Conservation (phyloP, 495 filamentous ascomycete species). For the Annulohypoxylon bovei region DNA sequence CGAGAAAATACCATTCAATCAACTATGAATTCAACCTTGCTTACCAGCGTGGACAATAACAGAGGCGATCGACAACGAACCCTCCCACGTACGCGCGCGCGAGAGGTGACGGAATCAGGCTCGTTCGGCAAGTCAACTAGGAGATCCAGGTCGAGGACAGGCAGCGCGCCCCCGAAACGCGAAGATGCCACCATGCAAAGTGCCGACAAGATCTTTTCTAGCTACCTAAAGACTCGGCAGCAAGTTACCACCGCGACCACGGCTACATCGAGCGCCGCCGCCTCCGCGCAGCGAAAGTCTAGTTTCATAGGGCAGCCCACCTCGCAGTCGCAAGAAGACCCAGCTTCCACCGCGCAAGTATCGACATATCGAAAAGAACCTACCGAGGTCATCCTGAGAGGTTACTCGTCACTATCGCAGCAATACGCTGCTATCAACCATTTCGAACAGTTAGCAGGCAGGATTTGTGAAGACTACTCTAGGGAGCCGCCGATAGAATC, state of each 20-base stretch:
- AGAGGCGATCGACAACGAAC: constrained; percentile 44
- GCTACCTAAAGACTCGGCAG: constrained; percentile 51
- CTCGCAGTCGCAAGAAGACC: constrained; percentile 45
- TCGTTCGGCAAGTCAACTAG: constrained; percentile 67
- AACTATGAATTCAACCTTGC: constrained; percentile 3
- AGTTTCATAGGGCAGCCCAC: constrained; percentile 38
- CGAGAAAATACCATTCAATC: neutral
- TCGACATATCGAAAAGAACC: constrained; percentile 56
- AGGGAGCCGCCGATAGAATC: constrained; percentile 69
- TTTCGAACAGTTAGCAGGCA: constrained; percentile 80
- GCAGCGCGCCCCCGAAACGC: constrained; percentile 58
- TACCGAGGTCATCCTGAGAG: constrained; percentile 83
- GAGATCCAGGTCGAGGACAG: constrained; percentile 62
- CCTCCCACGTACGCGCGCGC: constrained; percentile 49
- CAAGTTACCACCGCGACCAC: constrained; percentile 29
- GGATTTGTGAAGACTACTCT: constrained; percentile 91
- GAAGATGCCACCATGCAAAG: constrained; percentile 66
- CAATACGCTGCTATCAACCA: constrained; percentile 88
- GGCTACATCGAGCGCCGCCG: neutral
- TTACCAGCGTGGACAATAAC: constrained; percentile 25
- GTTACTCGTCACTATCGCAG: constrained; percentile 73
- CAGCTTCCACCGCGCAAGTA: constrained; percentile 37
- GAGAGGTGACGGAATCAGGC: constrained; percentile 59
- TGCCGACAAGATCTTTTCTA: constrained; percentile 61
- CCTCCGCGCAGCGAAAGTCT: constrained; percentile 43